These are phyloP conservation scores for Pythium dissotocum DNA, from an alignment of 352 stramenopile genomes.

Conservation along the genomic window DNA sequence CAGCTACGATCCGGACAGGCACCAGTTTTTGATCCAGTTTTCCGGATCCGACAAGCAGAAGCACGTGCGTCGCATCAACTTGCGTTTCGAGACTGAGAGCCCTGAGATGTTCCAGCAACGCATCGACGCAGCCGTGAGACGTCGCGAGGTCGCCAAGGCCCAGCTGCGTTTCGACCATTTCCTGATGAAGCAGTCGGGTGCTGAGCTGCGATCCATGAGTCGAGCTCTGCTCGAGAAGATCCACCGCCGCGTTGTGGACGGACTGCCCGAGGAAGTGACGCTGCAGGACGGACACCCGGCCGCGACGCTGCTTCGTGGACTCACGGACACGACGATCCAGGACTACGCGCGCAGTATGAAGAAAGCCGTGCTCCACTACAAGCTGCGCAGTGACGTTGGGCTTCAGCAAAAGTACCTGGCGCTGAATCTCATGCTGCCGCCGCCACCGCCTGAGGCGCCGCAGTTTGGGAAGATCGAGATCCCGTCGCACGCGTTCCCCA, in stretches of 20 bases:
- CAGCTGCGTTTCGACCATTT: constrained; percentile 92
- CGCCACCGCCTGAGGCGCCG: constrained; percentile 28
- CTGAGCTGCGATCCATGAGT: constrained; percentile 77
- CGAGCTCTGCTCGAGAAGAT: constrained; percentile 78
- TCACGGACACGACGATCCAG: constrained; percentile 90
- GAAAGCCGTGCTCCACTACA: constrained; percentile 82
- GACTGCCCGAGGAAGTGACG: constrained; percentile 60
- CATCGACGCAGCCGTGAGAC: constrained; percentile 57
- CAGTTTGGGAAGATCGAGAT: constrained; percentile 82
- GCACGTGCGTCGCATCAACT: constrained; percentile 88
- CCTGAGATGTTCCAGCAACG: constrained; percentile 70
- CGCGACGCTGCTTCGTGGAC: constrained; percentile 60
- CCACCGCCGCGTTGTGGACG: constrained; percentile 83
- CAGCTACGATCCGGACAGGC: constrained; percentile 58
- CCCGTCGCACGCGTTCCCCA: constrained; percentile 62
- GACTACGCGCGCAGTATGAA: constrained; percentile 93
- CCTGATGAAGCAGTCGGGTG: constrained; percentile 71
- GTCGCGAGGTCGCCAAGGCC: constrained; percentile 79
- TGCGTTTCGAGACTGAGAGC: constrained; percentile 88
- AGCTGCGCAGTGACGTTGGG: constrained; percentile 45
- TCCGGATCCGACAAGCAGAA: constrained; percentile 86
- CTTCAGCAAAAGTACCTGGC: constrained; percentile 69
- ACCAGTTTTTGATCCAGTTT: constrained; percentile 87
- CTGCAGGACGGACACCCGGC: constrained; percentile 65
- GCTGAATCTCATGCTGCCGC: constrained; percentile 61